These are phyloP conservation scores for Hanseniaspora hatyaiensis DNA, from an alignment of 805 yeast genomes.

Conservation along the genomic window DNA sequence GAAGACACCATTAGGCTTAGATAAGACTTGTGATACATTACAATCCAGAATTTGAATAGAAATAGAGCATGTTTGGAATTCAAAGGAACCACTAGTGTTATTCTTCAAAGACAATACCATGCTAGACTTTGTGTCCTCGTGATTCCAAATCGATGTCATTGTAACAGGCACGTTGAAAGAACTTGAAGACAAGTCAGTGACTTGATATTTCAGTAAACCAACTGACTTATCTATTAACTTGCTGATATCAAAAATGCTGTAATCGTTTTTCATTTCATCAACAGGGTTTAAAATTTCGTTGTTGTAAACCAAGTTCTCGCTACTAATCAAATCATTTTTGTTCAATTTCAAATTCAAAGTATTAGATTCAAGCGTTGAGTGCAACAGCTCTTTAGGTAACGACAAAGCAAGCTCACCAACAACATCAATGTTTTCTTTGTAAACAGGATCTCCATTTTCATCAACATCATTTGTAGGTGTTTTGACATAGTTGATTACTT, in stretches of 20 bases:
- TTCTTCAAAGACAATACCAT: slow-evolving; percentile 62
- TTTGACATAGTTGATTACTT: slow-evolving; percentile 62
- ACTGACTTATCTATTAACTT: slow-evolving; percentile 12
- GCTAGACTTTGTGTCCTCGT: slow-evolving; percentile 73
- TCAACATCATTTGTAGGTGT: slow-evolving; percentile 43
- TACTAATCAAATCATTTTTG: slow-evolving; percentile 33
- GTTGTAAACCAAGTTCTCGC: slow-evolving; percentile 5
- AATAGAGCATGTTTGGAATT: slow-evolving; percentile 32
- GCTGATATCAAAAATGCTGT: slow-evolving; percentile 1
- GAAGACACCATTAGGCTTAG: slow-evolving; percentile 87
- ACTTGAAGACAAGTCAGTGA: neutral
- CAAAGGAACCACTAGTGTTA: slow-evolving; percentile 30
- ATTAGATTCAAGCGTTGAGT: neutral
- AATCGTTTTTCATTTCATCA: neutral
- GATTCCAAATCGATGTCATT: slow-evolving; percentile 79
- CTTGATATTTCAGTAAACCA: slow-evolving; percentile 13
- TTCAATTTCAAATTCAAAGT: slow-evolving; percentile 32
- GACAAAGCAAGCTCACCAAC: slow-evolving; percentile 75
- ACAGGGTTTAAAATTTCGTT: slow-evolving; percentile 4
- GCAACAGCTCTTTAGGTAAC: neutral
- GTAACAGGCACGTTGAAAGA: slow-evolving; percentile 45
- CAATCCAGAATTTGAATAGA: slow-evolving; percentile 52
- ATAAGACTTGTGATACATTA: slow-evolving; percentile 59
- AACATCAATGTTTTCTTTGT: slow-evolving; percentile 43
- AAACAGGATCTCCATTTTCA: slow-evolving; percentile 20